Conservation (phyloP, 2,329 filamentous ascomycete genomes). For the Cadophora luteo-olivacea region DNA sequence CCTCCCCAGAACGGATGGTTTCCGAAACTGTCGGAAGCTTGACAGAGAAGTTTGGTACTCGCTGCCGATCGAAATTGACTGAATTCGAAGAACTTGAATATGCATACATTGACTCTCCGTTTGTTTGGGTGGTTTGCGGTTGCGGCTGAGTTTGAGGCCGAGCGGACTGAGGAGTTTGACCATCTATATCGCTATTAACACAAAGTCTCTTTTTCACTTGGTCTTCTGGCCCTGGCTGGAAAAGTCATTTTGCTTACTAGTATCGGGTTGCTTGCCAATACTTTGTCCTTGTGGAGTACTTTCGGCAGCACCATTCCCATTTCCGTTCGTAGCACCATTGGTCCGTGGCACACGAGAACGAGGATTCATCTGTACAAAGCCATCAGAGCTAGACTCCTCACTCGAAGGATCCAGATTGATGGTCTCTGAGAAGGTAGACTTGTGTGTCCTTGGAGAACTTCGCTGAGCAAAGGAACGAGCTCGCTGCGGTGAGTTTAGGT, state of each 20-base stretch:
- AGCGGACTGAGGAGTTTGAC: conserved; percentile 31
- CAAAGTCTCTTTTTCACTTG: conserved; percentile 29
- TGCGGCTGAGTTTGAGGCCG: conserved; percentile 18
- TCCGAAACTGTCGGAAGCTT: conserved; percentile 33
- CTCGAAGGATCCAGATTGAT: conserved; percentile 21
- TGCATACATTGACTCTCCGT: conserved; percentile 42
- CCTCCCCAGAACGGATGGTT: conserved; percentile 6
- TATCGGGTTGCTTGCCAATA: conserved; percentile 19
- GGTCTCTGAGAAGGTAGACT: conserved; percentile 11
- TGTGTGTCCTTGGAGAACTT: conserved; percentile 7
- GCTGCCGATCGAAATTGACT: conserved; percentile 8
- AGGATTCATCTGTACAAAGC: conserved; percentile 22
- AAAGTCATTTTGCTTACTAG: conserved; percentile 36
- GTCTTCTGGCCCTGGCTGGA: not conserved
- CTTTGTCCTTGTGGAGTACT: conserved; percentile 10
- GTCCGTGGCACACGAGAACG: conserved; percentile 17
- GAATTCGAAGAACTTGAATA: conserved; percentile 21
- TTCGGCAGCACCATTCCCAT: conserved; percentile 26
- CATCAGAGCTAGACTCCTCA: conserved; percentile 30
- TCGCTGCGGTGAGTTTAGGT: conserved; percentile 35
- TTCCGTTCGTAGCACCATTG: conserved; percentile 13
- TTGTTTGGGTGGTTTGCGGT: conserved; percentile 13
- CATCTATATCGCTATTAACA: conserved; percentile 36
- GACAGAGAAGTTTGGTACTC: conserved; percentile 16
- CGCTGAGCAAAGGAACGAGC: conserved; percentile 30